Conservation (phyloP, 2,329 filamentous ascomycete genomes). For the Amesomyces nigricolor region DNA sequence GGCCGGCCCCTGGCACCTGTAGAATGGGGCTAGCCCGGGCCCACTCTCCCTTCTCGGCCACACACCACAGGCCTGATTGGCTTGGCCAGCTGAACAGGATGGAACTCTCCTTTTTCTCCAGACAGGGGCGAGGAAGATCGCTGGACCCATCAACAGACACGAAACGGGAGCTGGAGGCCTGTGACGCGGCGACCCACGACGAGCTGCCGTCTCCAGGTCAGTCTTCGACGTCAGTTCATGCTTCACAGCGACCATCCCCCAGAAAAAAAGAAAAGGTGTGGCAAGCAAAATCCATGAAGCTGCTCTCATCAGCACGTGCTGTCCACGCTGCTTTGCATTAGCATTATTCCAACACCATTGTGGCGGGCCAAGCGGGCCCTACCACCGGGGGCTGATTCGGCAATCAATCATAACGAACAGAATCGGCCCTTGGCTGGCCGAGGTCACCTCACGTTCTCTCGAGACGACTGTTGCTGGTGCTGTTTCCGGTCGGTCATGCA, state of each 20-base stretch:
- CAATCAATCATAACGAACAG: constrained; percentile 13
- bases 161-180: neutral
- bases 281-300: too few species aligned
- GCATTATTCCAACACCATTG: constrained; percentile 1
- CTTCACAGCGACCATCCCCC: neutral
- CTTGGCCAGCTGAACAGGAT: constrained; percentile 1
- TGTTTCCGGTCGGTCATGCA: neutral
- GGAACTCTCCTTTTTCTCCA: constrained; percentile 1
- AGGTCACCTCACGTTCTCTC: neutral
- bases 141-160: neutral
- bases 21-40: constrained; percentile 6
- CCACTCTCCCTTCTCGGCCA: constrained; percentile 19
- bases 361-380: constrained; percentile 1
- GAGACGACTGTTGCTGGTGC: too few species aligned
- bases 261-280: too few species aligned
- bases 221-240: neutral
- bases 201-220: neutral
- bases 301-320: neutral
- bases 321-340: neutral
- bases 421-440: neutral
- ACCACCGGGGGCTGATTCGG: neutral
- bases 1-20: constrained; percentile 13
- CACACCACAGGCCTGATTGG: constrained; percentile 17
- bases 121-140: neutral
- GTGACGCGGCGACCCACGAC: neutral